Base-by-base conservation (phyloP, 176 grass and related monocot species). In the Rhipidocladum racemiflorum region DNA sequence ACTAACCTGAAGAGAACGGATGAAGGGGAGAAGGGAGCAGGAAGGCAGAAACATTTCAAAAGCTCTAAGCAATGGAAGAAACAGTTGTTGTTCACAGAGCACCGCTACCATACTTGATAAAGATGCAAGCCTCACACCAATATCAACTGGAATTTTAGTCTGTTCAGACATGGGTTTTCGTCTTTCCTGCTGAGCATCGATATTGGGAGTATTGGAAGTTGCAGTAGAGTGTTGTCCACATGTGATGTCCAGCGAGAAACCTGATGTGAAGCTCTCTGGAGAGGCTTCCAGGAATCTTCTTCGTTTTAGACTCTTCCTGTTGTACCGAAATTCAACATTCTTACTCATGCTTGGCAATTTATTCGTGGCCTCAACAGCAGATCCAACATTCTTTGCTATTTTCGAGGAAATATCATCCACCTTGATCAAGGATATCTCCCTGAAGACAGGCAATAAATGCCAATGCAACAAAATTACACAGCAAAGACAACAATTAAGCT, bases 31-130 rank as follows among this genome's bases (percentile, higher is more conserved):
- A 89, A 98, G 92, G 46, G 92, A 87, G 70, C 90, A 95, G 13
- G 92, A 93, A 65, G 95, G 95, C 51, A 98, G 81, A 91, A 98
- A 95, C 83, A 95, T 91, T 79, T 98, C 95, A 81, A 98, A 95
- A 50, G 95, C 88, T 76, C 95, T 84, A 81, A 98, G 87, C 70
- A 98, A 85, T 49, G 90, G 92, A 69, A 98, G 84, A 86, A 98
- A 98, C 74, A 98, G 61, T 54, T 91, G 92, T 21, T 98, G 84
- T 85, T 95, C 88, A 84, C 92, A 98, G 79, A 98, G 90, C 61
- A 95, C 77, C n/a, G 88, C 92, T 74, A 98, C 92, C 92, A 91
- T 98, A 85, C 83, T 85, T 60, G 95, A 89, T 73, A 98, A 91
- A 78, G 92, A 93, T 69, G 81, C 73, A 81, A 95, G 79, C 61